Evolutionary conservation across 108 stramenopile species (phyloP), one percentile per base, ranked within the genome.

Genomic region (Skeletonema grethae): DNA sequence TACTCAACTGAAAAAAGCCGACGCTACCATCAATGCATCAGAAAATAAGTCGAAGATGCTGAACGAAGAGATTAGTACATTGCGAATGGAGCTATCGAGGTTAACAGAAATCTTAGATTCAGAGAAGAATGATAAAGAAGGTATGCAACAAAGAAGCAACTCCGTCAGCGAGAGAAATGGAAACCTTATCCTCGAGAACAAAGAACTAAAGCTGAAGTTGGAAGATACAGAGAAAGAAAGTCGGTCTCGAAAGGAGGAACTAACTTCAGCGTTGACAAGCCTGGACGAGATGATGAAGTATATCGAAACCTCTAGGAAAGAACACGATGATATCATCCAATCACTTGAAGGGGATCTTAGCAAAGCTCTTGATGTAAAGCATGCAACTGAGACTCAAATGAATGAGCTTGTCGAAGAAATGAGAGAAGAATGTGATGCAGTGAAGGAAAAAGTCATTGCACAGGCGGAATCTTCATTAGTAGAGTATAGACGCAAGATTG

Each of bases 281-380:
- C 61, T 78, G 31, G 77, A 78, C 66, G 77, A 78, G 63, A 78
- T 72, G 77, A 78, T 78, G 77, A 71, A 70, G 11, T 78, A 78
- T 28, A 78, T 78, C 34, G 70, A 70, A 35, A 35, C 30, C 18
- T 67, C 67, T 60, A 70, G 57, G 57, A 64, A 65, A 29, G 77
- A 78, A 55, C 70, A 69, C 61, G 77, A 78, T 16, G 70, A 70
- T 8, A 67, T 77, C 28, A 63, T 70, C 12, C 63, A 69, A 61
- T 67, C 67, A 30, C 60, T 76, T 48, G 75, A 76, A 43, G 24
- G n/a, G 20, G 75, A 76, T 39, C 41, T 67, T n/a, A 62, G 62
- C 10, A 61, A 62, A 16, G 41, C 60, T 28, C 56, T 57, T 43
- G 59, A 16, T 24, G 22, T 43, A 12, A 70, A 70, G 43, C 25